These are phyloP conservation scores for Ormosia semicastrata DNA, from an alignment of 306 rosid species.

Conservation along the genomic window DNA sequence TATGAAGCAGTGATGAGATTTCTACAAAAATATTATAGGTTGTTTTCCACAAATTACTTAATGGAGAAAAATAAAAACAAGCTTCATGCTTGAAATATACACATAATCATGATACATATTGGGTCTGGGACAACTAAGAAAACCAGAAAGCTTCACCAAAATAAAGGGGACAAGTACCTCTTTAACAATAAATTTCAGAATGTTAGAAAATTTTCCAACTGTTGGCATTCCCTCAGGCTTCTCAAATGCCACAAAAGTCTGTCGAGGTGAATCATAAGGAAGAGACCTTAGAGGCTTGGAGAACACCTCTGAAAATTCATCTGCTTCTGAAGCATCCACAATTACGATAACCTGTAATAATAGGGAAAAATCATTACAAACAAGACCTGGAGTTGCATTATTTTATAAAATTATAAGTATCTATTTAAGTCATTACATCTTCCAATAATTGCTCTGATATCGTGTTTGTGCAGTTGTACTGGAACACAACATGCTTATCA, in stretches of 20 bases:
- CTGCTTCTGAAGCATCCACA: slow-evolving; percentile 89
- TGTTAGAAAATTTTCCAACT: slow-evolving; percentile 81
- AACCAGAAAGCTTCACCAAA: not conserved
- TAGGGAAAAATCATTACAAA: slow-evolving; percentile 30
- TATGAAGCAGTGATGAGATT: slow-evolving; percentile 16
- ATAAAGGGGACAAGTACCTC: slow-evolving; percentile 57
- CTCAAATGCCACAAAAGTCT: slow-evolving; percentile 91
- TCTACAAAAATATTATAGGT: slow-evolving; percentile 10
- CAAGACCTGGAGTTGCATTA: slow-evolving; percentile 1
- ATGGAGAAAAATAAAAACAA: slow-evolving; percentile 14
- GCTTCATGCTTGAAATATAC: slow-evolving; percentile 4
- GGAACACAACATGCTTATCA: slow-evolving; percentile 90
- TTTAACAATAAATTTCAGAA: slow-evolving; percentile 75
- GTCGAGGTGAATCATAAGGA: slow-evolving; percentile 96
- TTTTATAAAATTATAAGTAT: slow-evolving; percentile 3
- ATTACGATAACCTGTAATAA: slow-evolving; percentile 68
- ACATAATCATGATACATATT: not conserved
- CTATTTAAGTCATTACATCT: slow-evolving; percentile 51
- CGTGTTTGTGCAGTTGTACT: slow-evolving; percentile 96
- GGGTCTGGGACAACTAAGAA: not conserved
- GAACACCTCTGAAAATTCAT: slow-evolving; percentile 71
- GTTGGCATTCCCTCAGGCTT: slow-evolving; percentile 75
- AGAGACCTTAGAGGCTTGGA: slow-evolving; percentile 86
- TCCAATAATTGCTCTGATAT: slow-evolving; percentile 94
- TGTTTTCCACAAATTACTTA: not conserved